Base-by-base conservation (phyloP, 1,139 yeast species). In the Blastobotrys capitulatus region DNA sequence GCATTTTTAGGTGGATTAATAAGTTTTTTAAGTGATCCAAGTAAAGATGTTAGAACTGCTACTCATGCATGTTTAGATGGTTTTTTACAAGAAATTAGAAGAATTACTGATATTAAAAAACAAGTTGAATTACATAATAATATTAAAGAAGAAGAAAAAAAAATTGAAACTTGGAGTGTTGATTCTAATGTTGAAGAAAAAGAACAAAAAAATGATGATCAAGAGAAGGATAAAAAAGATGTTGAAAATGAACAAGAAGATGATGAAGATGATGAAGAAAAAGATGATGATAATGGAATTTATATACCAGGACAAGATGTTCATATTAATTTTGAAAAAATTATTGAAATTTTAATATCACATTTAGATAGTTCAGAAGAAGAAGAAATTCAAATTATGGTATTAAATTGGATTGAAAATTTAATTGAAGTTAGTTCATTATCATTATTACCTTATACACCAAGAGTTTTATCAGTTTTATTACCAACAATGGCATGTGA, bases 241-340 rank as follows among this genome's bases (percentile, higher is more conserved):
- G 7, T 6, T 18, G 13, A 35, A 18, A 19, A 19, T 19, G 38
- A 35, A 35, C 5, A 19, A n/a, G 4, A 35, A 6, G n/a, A 19
- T 13, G 32, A n/a, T 12, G 22, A 31, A n/a, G 29, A 18, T 9
- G 20, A 39, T 7, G 36, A 22, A 12, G 36, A 44, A 10, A 38
- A 38, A 19, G 47, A 37, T 4, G 63, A 57, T 1, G 60, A 52
- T 9, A 64, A 61, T 3, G 86, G 81, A 6, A 68, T 81, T 9
- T 84, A 84, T 59, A 73, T 83, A 16, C 87, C 87, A 2, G 97
- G 97, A 0, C 96, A 89, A 63, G 95, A 92, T 62, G 83, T 89
- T 19, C 80, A 79, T 54, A 76, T 92, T 45, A 94, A 90, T 66
- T 88, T 82, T 60, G 80, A 89, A 4, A 85, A 80, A 58, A 83